Evolutionary conservation across 345 rosid genomes (phyloP).

Genomic region (Boechera divaricarpa): DNA sequence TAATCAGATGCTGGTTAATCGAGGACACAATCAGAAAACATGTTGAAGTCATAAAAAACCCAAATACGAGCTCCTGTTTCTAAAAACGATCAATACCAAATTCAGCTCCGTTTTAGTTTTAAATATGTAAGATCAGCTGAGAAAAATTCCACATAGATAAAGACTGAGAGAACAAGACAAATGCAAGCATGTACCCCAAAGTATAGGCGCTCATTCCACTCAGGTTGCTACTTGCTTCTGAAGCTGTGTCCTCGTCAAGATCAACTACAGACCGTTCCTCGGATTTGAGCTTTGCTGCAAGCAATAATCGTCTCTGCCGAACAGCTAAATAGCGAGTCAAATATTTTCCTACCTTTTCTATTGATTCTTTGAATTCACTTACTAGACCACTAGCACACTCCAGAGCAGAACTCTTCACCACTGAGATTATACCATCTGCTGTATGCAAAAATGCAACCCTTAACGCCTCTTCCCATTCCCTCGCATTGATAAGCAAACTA

Average conservation of each 20-base stretch:
- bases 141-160: conserved; percentile 7
- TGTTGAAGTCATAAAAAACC: neutral
- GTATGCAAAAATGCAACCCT: conserved; percentile 77
- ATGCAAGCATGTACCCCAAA: conserved; percentile 60
- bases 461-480: conserved; percentile 97
- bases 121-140: conserved; percentile 5
- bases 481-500: conserved; percentile 70
- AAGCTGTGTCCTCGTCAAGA: conserved; percentile 87
- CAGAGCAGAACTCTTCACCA: conserved; percentile 69
- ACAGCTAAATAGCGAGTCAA: conserved; percentile 95
- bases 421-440: conserved; percentile 62
- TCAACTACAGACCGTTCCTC: conserved; percentile 71
- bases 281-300: conserved; percentile 85
- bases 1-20: neutral
- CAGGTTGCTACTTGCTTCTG: conserved; percentile 87
- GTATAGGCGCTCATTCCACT: conserved; percentile 99
- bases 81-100: neutral
- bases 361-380: conserved; percentile 74
- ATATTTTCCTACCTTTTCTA: conserved; percentile 92
- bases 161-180: conserved; percentile 1
- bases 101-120: conserved; percentile 15
- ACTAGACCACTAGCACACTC: conserved; percentile 73
- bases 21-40: too few relatives aligned
- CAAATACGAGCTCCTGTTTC: neutral
- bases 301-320: conserved; percentile 88